phyloP scores from a whole-genome alignment of 352 stramenopile species.

The Phytophthora pisi region DNA sequence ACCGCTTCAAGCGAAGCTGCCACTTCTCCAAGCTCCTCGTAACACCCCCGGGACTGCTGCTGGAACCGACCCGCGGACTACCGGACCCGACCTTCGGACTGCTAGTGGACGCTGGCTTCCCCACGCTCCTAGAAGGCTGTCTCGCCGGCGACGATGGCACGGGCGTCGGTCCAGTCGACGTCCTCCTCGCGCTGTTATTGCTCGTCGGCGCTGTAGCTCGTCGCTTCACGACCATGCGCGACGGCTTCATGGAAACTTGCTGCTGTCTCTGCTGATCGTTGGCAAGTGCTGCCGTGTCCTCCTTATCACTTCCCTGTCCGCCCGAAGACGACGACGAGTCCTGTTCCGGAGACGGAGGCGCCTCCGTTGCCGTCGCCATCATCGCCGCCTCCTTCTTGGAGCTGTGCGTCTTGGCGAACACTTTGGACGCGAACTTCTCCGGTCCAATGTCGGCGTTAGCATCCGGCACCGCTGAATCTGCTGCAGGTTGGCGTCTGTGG shows the following conservation, averaged over 20 bases:
- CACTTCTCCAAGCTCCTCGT: conserved; percentile 35
- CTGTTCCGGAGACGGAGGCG: conserved; percentile 33
- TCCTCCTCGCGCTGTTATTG: conserved; percentile 24
- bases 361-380: background rate
- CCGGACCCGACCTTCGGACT: conserved; percentile 15
- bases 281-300: conserved; percentile 28
- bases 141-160: conserved; percentile 32
- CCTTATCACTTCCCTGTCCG: conserved; percentile 51
- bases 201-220: conserved; percentile 35
- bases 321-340: conserved; percentile 55
- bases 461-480: conserved; percentile 3
- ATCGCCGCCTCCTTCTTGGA: conserved; percentile 2
- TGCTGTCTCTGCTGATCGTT: conserved; percentile 29
- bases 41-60: conserved; percentile 16
- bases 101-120: conserved; percentile 13
- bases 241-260: conserved; percentile 42
- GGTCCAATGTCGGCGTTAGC: conserved; percentile 37
- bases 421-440: conserved; percentile 53
- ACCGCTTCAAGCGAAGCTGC: conserved; percentile 32
- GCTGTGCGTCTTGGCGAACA: conserved; percentile 26
- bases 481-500: conserved; percentile 10
- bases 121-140: conserved; percentile 20
- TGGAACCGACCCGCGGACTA: conserved; percentile 13
- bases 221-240: conserved; percentile 60
- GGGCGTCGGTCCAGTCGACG: conserved; percentile 12